Conservation (phyloP, 2,329 filamentous ascomycete genomes). For the Neonectria faginata region DNA sequence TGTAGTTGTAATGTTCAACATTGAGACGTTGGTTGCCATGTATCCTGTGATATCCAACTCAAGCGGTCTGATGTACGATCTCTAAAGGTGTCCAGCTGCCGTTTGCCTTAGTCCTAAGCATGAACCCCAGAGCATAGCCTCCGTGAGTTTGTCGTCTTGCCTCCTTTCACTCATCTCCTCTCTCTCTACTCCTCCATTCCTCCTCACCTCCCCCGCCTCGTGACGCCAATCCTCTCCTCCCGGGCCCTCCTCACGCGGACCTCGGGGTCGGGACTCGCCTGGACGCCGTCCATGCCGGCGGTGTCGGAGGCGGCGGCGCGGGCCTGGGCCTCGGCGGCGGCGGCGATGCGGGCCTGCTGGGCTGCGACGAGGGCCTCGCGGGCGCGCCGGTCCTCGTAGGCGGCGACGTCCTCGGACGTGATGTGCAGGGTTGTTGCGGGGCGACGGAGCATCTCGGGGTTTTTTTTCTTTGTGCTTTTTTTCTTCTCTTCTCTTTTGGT, state of each 20-base stretch:
- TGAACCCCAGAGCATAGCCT: not conserved
- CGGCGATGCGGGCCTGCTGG: conserved; percentile 48
- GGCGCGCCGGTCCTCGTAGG: conserved; percentile 74
- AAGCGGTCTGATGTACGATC: not conserved
- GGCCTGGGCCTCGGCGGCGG: conserved; percentile 39
- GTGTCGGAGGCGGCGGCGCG: conserved; percentile 17
- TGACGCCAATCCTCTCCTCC: conserved; percentile 55
- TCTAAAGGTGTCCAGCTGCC: not conserved
- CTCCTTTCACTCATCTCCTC: no score
- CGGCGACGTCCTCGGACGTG: conserved; percentile 76
- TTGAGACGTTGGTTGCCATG: not conserved
- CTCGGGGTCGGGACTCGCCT: conserved; percentile 44
- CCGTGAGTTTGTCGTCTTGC: not conserved
- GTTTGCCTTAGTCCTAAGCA: not conserved
- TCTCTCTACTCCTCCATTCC: not conserved
- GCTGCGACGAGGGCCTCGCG: conserved; percentile 53
- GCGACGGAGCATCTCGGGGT: conserved; percentile 69
- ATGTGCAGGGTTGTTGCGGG: conserved; percentile 75
- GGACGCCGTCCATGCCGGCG: conserved; percentile 47
- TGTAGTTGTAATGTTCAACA: no score
- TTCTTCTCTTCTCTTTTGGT: not conserved
- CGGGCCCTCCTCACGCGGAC: conserved; percentile 47
- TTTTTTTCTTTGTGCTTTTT: not conserved
- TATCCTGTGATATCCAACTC: not conserved
- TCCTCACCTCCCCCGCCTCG: conserved; percentile 36